Conservation (phyloP, 179 eudicot species). For the Silene vulgaris region DNA sequence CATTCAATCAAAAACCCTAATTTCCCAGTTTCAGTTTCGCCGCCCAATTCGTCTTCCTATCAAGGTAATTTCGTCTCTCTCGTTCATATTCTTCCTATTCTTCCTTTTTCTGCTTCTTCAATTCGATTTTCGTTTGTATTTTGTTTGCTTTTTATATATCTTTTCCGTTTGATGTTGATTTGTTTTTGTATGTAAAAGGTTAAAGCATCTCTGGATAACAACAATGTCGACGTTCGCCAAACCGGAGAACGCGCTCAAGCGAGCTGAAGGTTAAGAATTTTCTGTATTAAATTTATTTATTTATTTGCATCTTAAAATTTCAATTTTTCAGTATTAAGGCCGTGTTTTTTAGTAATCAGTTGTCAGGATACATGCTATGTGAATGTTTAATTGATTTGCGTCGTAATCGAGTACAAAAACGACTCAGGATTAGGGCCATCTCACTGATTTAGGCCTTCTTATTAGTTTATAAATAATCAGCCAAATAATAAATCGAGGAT, state of each 20-base stretch:
- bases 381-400: not conserved
- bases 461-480: not conserved
- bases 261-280: slow-evolving; percentile 63
- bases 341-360: not conserved
- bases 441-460: not conserved
- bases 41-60: too few species aligned
- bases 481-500: too few species aligned
- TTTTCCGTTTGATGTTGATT: too few species aligned
- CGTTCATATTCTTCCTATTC: not conserved
- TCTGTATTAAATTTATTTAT: too few species aligned
- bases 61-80: not conserved
- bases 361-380: not conserved
- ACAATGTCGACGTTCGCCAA: slow-evolving; percentile 66
- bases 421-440: not conserved
- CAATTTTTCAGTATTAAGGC: too few species aligned
- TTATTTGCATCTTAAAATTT: not conserved
- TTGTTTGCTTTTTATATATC: too few species aligned
- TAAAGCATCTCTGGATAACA: slow-evolving; percentile 15
- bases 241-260: slow-evolving; percentile 78
- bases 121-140: not conserved
- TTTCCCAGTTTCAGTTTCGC: too few species aligned
- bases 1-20: too few species aligned
- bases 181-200: slow-evolving; percentile 14
- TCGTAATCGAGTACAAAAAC: not conserved
- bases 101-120: not conserved